Conservation (phyloP, 208 protist species). For the Crithidia expoeki region DNA sequence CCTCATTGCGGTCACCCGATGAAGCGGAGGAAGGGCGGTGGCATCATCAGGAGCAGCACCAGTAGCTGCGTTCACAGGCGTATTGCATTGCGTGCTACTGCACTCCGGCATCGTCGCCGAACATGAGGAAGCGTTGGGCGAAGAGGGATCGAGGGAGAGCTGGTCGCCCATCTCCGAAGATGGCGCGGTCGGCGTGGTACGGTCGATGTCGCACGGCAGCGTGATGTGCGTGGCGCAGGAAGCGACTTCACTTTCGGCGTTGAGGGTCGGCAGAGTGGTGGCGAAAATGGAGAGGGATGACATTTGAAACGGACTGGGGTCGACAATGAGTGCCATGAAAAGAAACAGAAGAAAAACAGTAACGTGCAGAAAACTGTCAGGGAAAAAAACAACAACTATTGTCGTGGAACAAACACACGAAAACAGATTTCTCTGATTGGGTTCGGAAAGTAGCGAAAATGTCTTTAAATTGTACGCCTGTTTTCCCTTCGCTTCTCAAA, state of each 20-base stretch:
- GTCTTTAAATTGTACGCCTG: too few relatives aligned
- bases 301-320: slow-evolving; percentile 6
- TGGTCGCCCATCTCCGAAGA: slow-evolving; percentile 8
- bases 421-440: too few relatives aligned
- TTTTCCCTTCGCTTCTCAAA: slow-evolving; percentile 1
- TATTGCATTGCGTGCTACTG: slow-evolving; percentile 18
- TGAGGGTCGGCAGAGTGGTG: background rate
- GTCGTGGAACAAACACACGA: background rate
- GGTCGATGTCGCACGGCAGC: slow-evolving; percentile 18
- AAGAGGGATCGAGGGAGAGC: slow-evolving; percentile 9
- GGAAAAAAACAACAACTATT: background rate
- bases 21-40: background rate
- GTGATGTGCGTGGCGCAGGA: slow-evolving; percentile 20
- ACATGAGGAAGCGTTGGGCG: slow-evolving; percentile 1
- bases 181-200: background rate
- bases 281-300: background rate
- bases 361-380: background rate
- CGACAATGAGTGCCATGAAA: background rate
- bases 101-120: slow-evolving; percentile 23
- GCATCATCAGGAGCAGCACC: background rate
- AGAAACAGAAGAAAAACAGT: background rate
- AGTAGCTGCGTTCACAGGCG: slow-evolving; percentile 1
- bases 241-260: slow-evolving; percentile 4
- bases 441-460: too few relatives aligned
- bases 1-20: background rate